Conservation (phyloP, 805 yeast genomes). For the Limtongia smithiae region DNA sequence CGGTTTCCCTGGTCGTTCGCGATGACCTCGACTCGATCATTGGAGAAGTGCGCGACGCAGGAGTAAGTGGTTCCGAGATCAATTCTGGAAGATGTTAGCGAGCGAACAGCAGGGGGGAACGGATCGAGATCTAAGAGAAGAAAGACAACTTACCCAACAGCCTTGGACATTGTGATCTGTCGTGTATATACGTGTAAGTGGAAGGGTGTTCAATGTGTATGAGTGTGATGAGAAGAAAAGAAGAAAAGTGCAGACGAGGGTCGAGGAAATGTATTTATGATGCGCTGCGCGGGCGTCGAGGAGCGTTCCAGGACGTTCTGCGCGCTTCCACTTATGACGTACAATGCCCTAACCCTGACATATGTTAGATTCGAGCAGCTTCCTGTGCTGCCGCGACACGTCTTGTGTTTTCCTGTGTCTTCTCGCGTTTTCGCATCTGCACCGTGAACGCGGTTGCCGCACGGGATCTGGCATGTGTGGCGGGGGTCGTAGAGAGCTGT, state of each 20-base stretch:
- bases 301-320: slow-evolving; percentile 21
- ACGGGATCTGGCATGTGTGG: too few relatives aligned
- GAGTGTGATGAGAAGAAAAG: background rate
- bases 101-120: background rate
- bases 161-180: slow-evolving; percentile 46
- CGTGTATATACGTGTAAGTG: slow-evolving; percentile 8
- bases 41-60: slow-evolving; percentile 85
- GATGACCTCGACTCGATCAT: slow-evolving; percentile 88
- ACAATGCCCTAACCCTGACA: slow-evolving; percentile 8
- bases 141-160: slow-evolving; percentile 39
- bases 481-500: too few relatives aligned
- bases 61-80: slow-evolving; percentile 98
- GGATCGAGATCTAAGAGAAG: background rate
- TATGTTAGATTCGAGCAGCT: background rate
- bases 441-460: too few relatives aligned
- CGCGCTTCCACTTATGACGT: slow-evolving; percentile 10
- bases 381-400: background rate
- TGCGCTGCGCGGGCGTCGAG: slow-evolving; percentile 1
- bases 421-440: slow-evolving; percentile 1
- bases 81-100: slow-evolving; percentile 50
- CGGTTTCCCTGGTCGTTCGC: slow-evolving; percentile 99
- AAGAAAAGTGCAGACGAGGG: background rate
- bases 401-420: too few relatives aligned
- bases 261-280: slow-evolving; percentile 11
- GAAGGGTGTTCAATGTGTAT: slow-evolving; percentile 1